A percentile compares a stretch with the other conserved stretches of the same genome.
phyloP scores from a whole-genome alignment of 768 basidiomycete genomes.

The Lanmaoa pseudosensibilis region DNA sequence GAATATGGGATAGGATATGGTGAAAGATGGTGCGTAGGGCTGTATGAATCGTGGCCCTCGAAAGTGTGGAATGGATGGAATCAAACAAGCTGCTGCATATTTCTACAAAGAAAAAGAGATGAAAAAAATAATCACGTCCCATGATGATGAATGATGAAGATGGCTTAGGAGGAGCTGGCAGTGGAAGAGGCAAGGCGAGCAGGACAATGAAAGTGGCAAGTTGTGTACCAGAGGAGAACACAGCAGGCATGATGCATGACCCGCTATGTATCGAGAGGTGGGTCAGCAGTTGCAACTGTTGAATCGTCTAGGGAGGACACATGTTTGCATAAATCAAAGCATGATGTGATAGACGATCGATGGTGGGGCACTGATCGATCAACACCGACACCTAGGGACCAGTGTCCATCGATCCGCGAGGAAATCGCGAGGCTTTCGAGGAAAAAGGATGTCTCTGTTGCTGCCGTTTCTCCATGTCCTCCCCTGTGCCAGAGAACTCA shows the following conservation, averaged over 20 bases:
- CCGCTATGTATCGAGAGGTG: not conserved
- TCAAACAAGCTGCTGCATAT: slow-evolving; percentile 2
- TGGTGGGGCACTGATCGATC: slow-evolving; percentile 15
- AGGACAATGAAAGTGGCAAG: not conserved
- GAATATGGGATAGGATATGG: slow-evolving; percentile 7
- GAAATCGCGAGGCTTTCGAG: slow-evolving; percentile 9
- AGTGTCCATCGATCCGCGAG: slow-evolving; percentile 13
- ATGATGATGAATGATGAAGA: not conserved
- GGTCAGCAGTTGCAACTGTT: not conserved
- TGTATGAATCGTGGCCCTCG: not conserved
- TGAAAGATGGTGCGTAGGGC: slow-evolving; percentile 12
- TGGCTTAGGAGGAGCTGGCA: not conserved
- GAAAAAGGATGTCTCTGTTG: not conserved
- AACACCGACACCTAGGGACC: not conserved
- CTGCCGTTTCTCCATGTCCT: not conserved
- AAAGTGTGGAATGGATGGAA: not conserved
- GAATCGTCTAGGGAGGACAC: not conserved
- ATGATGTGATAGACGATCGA: not conserved
- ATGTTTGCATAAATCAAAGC: not conserved
- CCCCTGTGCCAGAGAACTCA: slow-evolving; percentile 26
- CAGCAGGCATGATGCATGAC: not conserved
- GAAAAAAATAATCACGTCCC: too few species aligned
- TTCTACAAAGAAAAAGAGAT: slow-evolving; percentile 10
- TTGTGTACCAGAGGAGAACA: not conserved
- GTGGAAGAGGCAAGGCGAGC: not conserved